A percentile compares a stretch with the other conserved stretches of the same genome.
Evolutionary conservation across 2,329 filamentous ascomycete genomes (phyloP).

Genomic region (Ophiognomonia clavigignenti-juglandacearum): DNA sequence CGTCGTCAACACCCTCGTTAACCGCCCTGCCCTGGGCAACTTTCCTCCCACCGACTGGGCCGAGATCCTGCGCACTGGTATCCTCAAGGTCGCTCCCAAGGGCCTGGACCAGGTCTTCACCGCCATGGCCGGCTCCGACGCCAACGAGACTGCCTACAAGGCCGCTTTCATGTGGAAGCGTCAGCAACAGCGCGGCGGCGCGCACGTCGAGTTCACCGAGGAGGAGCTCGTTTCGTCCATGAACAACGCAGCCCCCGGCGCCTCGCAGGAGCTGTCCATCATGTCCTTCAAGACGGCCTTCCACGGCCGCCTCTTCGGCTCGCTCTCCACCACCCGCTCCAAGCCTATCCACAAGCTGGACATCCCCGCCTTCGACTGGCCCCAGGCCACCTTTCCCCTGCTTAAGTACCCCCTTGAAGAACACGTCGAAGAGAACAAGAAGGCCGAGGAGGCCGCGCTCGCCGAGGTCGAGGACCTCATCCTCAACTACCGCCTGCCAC

Average conservation of each 20-base stretch:
- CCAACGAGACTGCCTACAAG: conserved; percentile 93
- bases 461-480: conserved; percentile 81
- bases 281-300: conserved; percentile 85
- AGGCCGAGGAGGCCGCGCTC: conserved; percentile 74
- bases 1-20: conserved; percentile 78
- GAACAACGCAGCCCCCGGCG: conserved; percentile 74
- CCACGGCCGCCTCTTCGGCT: conserved; percentile 86
- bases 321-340: conserved; percentile 80
- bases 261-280: conserved; percentile 70
- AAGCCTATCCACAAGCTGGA: conserved; percentile 95
- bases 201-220: conserved; percentile 70
- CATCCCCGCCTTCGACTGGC: conserved; percentile 94
- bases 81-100: conserved; percentile 77
- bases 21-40: conserved; percentile 84
- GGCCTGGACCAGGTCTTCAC: conserved; percentile 88
- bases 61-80: conserved; percentile 70
- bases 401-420: conserved; percentile 85
- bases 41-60: conserved; percentile 86
- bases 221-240: conserved; percentile 72
- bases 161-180: conserved; percentile 92
- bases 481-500: conserved; percentile 70
- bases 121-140: conserved; percentile 81
- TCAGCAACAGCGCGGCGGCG: conserved; percentile 74
- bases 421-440: conserved; percentile 74
- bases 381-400: conserved; percentile 77